A percentile compares a stretch with the other conserved stretches of the same genome.
Evolutionary conservation across 345 rosid species (phyloP).

Genomic region (Ricinus communis): DNA sequence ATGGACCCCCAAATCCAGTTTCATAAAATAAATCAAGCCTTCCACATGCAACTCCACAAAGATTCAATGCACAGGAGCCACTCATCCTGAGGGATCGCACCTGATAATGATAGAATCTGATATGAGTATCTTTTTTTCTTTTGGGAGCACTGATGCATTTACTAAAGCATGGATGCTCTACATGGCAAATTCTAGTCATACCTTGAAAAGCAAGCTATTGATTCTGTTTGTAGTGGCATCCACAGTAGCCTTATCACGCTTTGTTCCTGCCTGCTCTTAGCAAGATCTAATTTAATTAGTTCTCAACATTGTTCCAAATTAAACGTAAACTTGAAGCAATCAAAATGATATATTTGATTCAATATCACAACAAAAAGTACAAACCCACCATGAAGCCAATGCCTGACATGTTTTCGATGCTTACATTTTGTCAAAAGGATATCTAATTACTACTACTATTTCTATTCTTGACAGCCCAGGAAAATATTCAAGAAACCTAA

Average conservation of each 20-base stretch:
- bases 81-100: conserved; percentile 90
- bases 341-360: not conserved
- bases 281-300: conserved; percentile 21
- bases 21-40: conserved; percentile 81
- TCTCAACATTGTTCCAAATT: not conserved
- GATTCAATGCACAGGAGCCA: conserved; percentile 94
- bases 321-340: not conserved
- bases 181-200: conserved; percentile 24
- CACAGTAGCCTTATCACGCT: conserved; percentile 70
- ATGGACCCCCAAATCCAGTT: conserved; percentile 88
- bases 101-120: conserved; percentile 41
- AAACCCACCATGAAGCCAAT: no score
- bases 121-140: no score
- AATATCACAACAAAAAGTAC: not conserved
- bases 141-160: not conserved
- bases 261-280: conserved; percentile 67
- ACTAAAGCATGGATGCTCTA: not conserved
- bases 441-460: no score
- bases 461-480: no score
- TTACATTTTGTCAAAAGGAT: no score
- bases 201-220: conserved; percentile 81
- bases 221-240: conserved; percentile 72
- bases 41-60: conserved; percentile 90
- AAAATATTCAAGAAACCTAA: not conserved
- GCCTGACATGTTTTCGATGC: no score